Conservation (phyloP, 768 basidiomycete species). For the Cantharellus cinnabarinus region DNA sequence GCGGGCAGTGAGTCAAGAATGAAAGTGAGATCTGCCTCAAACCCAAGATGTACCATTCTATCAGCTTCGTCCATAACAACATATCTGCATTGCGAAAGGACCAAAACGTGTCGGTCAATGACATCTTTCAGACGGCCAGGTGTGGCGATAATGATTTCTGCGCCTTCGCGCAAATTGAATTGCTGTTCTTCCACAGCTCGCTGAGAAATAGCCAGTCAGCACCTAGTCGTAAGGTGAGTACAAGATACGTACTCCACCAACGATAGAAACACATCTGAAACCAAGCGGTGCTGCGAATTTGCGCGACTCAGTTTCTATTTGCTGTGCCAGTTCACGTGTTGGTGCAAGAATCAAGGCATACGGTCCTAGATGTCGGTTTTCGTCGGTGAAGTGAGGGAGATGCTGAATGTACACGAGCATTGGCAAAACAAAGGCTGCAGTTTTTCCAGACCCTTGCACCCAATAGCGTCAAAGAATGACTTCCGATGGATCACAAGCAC, state of each 20-base stretch:
- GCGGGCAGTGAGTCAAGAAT: constrained; percentile 84
- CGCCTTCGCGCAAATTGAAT: constrained; percentile 92
- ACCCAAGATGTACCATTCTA: constrained; percentile 95
- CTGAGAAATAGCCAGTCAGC: constrained; percentile 17
- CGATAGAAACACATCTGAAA: constrained; percentile 90
- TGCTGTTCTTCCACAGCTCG: constrained; percentile 94
- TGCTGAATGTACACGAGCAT: constrained; percentile 89
- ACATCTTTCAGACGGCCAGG: constrained; percentile 97
- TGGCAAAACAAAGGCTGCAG: constrained; percentile 93
- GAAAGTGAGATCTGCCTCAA: constrained; percentile 83
- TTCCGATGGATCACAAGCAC: constrained; percentile 9
- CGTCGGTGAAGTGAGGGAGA: constrained; percentile 72
- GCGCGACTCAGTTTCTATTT: constrained; percentile 81
- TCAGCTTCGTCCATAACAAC: constrained; percentile 99
- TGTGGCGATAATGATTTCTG: constrained; percentile 96
- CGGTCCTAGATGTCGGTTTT: constrained; percentile 84
- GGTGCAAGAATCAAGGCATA: constrained; percentile 86
- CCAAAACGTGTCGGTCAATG: constrained; percentile 85
- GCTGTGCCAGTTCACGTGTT: constrained; percentile 96
- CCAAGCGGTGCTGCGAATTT: constrained; percentile 84
- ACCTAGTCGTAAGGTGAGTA: background rate
- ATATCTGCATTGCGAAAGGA: constrained; percentile 91
- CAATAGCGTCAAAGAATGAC: constrained; percentile 1
- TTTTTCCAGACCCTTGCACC: constrained; percentile 81
- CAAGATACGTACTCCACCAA: constrained; percentile 60